Evolutionary conservation across 768 basidiomycete genomes (phyloP).

Genomic region (Suillus clintonianus): DNA sequence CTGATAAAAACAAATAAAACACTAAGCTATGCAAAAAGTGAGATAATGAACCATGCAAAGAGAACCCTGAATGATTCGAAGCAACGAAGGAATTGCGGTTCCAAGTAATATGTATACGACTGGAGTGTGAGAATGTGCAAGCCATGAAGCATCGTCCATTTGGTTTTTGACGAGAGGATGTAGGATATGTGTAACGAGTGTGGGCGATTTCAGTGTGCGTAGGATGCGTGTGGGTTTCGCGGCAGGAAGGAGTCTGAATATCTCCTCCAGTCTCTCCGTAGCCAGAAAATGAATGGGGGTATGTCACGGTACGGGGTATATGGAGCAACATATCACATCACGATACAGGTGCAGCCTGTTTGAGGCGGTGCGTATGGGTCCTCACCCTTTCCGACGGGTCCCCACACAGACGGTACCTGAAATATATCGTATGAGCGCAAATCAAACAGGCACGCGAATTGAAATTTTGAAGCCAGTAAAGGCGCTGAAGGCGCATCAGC

Average conservation of each 20-base stretch:
- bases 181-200: conserved; percentile 33
- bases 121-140: conserved; percentile 9
- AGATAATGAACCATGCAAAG: conserved; percentile 6
- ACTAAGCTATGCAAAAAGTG: conserved; percentile 22
- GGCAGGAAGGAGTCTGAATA: not conserved
- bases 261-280: conserved; percentile 2
- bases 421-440: not conserved
- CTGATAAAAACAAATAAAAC: conserved; percentile 37
- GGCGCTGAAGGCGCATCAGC: not conserved
- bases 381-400: conserved; percentile 83
- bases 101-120: conserved; percentile 20
- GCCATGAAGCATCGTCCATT: conserved; percentile 24
- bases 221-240: conserved; percentile 13
- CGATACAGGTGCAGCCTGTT: conserved; percentile 67
- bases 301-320: conserved; percentile 37
- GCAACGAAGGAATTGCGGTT: conserved; percentile 6
- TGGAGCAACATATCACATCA: conserved; percentile 55
- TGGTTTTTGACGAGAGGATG: conserved; percentile 23
- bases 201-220: conserved; percentile 22
- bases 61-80: not conserved
- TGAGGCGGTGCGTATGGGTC: conserved; percentile 91
- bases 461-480: not conserved
- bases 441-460: not conserved
- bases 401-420: conserved; percentile 94
- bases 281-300: conserved; percentile 21